Base-by-base conservation (phyloP, 225 moss, liverwort and hornwort genomes). In the Pleurozium schreberi region DNA sequence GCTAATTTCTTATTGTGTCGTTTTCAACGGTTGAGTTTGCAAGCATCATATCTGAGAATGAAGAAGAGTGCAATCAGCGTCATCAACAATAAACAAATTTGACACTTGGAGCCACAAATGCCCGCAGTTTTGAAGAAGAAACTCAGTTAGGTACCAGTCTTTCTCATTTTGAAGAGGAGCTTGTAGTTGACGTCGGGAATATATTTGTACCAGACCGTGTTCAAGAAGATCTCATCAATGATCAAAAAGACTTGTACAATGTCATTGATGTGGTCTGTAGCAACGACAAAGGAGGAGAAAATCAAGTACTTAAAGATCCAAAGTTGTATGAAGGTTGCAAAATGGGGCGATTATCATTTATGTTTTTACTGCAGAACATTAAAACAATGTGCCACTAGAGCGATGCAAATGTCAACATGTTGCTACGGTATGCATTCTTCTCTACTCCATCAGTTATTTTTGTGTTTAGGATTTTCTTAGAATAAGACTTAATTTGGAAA, bases 241-340 rank as follows among this genome's bases (percentile, higher is more conserved):
- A 68, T 2, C 7, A n/a, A 2, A 22, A 68, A 2, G n/a, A n/a
- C 12, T 22, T 67, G 6, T 67, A n/a, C 67, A n/a, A 22, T 68
- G 22, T 68, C 8, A 12, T 68, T 2, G 4, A 68, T 7, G 68
- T 22, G 4, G 12, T 68, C 8, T 68, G 22, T 12, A 68, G 38
- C 22, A 68, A n/a, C 2, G 4, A 1, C 1, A 23, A 0, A 33
- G 22, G n/a, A 12, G 22, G 11, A n/a, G n/a, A 23, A n/a, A n/a
- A n/a, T 66, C 1, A 36, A 10, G 0, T 3, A 65, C 5, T 0
- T 10, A 18, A 65, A 34, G 34, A 34, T 67, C n/a, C 22, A 1
- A 67, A 38, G 38, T 12, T 67, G 8, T n/a, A n/a, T 1, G 12
- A 67, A 2, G 38, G n/a, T 2, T 67, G 22, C 12, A n/a, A 67